Percentiles rank a stretch among this genome's conserved stretches.
Evolutionary conservation across 83 land plant genomes (phyloP).

Genomic region (Picea abies): DNA sequence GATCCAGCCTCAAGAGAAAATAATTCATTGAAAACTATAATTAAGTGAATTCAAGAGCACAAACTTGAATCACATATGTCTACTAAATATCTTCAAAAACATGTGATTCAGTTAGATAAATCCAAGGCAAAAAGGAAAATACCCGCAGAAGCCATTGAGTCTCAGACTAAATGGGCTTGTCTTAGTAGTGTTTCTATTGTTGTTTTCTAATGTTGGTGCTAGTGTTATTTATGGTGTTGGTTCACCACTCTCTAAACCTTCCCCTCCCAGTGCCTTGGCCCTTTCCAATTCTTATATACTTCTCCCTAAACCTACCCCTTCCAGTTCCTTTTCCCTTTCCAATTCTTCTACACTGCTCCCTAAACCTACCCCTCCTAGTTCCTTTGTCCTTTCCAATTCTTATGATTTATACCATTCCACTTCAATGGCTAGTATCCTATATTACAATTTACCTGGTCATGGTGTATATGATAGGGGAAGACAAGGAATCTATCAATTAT

Average conservation of each 20-base stretch:
- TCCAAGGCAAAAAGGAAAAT: constrained; percentile 15
- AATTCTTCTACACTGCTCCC: too few species aligned
- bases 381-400: not conserved
- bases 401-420: too few species aligned
- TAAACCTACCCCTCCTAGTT: too few species aligned
- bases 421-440: not conserved
- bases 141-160: not conserved
- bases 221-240: too few species aligned
- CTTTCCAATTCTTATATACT: not conserved
- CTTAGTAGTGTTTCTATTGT: not conserved
- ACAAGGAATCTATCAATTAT: not conserved
- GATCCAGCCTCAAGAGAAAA: constrained; percentile 41
- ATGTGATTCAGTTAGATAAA: constrained; percentile 38
- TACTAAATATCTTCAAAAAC: constrained; percentile 26
- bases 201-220: not conserved
- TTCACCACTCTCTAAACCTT: too few species aligned
- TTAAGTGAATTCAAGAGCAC: constrained; percentile 44
- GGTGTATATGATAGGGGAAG: constrained; percentile 3
- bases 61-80: constrained; percentile 46
- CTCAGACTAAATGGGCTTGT: constrained; percentile 10
- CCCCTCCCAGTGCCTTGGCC: too few species aligned
- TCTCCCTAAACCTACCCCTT: not conserved
- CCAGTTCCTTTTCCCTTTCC: not conserved
- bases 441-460: not conserved
- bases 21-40: constrained; percentile 38